Evolutionary conservation across 495 filamentous ascomycete species (phyloP).

Genomic region (Hyaloscypha hepaticicola): DNA sequence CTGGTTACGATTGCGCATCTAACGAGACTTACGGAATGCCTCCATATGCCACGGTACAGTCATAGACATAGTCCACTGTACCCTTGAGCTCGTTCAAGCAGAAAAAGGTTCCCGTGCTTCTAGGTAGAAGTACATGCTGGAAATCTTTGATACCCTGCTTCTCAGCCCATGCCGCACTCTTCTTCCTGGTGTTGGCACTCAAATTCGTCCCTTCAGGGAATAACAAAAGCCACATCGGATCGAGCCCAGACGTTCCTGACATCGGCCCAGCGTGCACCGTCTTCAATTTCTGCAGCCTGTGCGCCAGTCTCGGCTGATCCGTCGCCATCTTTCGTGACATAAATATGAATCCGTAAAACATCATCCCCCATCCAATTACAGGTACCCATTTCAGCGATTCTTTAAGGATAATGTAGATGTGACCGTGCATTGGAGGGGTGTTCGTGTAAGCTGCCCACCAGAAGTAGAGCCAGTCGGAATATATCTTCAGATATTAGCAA

Average conservation of each 20-base stretch:
- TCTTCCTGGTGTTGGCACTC: constrained; percentile 59
- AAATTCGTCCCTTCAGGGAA: constrained; percentile 85
- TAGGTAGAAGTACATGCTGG: constrained; percentile 67
- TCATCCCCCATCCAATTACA: constrained; percentile 74
- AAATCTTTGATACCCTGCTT: constrained; percentile 66
- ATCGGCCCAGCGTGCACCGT: constrained; percentile 48
- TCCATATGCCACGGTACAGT: constrained; percentile 84
- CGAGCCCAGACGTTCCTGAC: constrained; percentile 50
- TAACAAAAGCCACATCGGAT: constrained; percentile 85
- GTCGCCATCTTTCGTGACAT: constrained; percentile 79
- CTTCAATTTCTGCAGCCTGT: constrained; percentile 69
- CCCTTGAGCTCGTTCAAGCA: constrained; percentile 69
- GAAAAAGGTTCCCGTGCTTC: constrained; percentile 74
- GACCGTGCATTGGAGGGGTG: constrained; percentile 67
- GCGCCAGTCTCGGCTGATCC: constrained; percentile 67
- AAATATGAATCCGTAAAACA: constrained; percentile 82
- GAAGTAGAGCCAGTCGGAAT: constrained; percentile 86
- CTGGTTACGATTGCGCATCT: no score
- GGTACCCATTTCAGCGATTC: constrained; percentile 78
- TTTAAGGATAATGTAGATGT: constrained; percentile 82
- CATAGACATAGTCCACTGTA: constrained; percentile 78
- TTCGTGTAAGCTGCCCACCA: constrained; percentile 85
- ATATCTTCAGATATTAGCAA: constrained; percentile 47
- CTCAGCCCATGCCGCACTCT: constrained; percentile 65
- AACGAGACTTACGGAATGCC: constrained; percentile 68